These are phyloP conservation scores for Macadamia integrifolia DNA, from an alignment of 164 flowering plant genomes.

Conservation along the genomic window DNA sequence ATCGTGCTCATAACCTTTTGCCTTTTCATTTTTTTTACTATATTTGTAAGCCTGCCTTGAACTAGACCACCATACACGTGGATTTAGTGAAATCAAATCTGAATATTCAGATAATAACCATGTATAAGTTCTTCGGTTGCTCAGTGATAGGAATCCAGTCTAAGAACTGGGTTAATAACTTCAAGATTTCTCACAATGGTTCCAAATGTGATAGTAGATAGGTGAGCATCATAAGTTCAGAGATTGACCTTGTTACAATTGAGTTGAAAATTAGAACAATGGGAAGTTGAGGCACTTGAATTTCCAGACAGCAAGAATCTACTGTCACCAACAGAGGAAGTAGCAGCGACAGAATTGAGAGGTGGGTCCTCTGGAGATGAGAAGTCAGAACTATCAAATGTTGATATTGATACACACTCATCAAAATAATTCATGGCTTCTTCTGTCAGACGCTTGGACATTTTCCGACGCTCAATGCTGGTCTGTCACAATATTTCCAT, in stretches of 20 bases:
- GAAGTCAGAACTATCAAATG: slow-evolving; percentile 87
- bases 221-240: neutral
- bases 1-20: no score
- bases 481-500: slow-evolving; percentile 32
- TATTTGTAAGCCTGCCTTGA: no score
- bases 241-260: slow-evolving; percentile 39
- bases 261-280: slow-evolving; percentile 10
- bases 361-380: slow-evolving; percentile 71
- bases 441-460: slow-evolving; percentile 64
- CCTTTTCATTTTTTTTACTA: no score
- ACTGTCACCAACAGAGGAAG: slow-evolving; percentile 14
- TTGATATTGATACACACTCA: slow-evolving; percentile 87
- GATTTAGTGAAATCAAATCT: no score
- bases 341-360: slow-evolving; percentile 15
- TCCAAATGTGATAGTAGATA: neutral
- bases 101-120: no score
- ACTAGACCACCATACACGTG: no score
- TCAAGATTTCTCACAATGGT: neutral
- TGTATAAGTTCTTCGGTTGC: no score
- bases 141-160: no score
- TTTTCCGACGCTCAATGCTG: slow-evolving; percentile 71
- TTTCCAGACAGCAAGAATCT: slow-evolving; percentile 19
- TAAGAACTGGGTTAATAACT: no score
- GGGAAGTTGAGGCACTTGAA: slow-evolving; percentile 21
- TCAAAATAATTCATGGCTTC: slow-evolving; percentile 91